Conservation (phyloP, 257 asterid genomes). For the Solanum tarijense region DNA sequence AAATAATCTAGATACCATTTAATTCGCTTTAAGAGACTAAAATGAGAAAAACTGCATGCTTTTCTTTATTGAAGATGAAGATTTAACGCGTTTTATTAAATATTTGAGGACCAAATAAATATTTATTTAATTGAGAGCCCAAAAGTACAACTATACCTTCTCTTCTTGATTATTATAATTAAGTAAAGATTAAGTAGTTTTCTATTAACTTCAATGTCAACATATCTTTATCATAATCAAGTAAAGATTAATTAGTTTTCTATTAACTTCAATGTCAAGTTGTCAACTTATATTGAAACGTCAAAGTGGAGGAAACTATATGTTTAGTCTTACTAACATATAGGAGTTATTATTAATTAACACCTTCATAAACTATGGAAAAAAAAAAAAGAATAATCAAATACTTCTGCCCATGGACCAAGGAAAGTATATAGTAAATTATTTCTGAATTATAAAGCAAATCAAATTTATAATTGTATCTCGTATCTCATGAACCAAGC, state of each 20-base stretch:
- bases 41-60: background rate
- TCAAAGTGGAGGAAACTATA: background rate
- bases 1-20: background rate
- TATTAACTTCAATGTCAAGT: background rate
- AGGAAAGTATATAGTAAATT: background rate
- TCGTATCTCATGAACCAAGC: background rate
- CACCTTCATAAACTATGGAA: background rate
- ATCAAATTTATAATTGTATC: background rate
- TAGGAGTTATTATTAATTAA: background rate
- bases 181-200: background rate
- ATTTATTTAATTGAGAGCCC: background rate
- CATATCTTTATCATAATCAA: background rate
- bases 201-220: background rate
- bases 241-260: background rate
- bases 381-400: background rate
- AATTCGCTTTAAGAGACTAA: background rate
- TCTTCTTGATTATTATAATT: background rate
- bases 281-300: background rate
- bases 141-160: background rate
- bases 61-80: background rate
- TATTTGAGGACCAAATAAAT: background rate
- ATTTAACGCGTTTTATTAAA: background rate
- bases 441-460: background rate
- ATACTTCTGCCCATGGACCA: background rate
- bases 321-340: background rate